These are phyloP conservation scores for Fraxinus paxiana DNA, from an alignment of 305 asterid species.

Conservation along the genomic window DNA sequence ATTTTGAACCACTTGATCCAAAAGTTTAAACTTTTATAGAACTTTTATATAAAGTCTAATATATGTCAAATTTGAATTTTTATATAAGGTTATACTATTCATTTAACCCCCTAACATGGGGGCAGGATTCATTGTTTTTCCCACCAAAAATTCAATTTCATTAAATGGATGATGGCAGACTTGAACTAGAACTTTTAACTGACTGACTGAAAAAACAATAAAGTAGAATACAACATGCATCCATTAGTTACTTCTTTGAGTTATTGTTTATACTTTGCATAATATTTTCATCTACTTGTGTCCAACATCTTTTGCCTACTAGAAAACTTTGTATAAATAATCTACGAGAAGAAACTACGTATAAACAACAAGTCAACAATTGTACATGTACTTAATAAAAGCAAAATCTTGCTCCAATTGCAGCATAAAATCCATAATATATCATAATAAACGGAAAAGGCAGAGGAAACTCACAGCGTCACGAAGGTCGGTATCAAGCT, in stretches of 20 bases:
- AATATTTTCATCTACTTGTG: neutral
- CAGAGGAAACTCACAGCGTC: slow-evolving; percentile 4
- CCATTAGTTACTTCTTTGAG: neutral
- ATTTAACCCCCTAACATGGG: neutral
- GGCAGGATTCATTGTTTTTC: neutral
- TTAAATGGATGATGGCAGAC: neutral
- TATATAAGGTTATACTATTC: neutral
- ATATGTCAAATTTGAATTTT: no score
- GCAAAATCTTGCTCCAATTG: neutral
- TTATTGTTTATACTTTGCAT: neutral
- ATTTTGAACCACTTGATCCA: neutral
- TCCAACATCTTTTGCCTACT: neutral
- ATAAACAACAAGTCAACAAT: neutral
- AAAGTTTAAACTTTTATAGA: neutral
- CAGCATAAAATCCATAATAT: neutral
- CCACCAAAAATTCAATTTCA: neutral
- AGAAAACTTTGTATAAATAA: neutral
- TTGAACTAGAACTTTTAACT: neutral
- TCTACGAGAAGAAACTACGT: neutral
- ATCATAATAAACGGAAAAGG: neutral
- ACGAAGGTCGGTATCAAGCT: neutral
- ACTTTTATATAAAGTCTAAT: no score
- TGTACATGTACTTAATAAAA: neutral
- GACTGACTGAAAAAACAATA: neutral
- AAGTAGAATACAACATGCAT: neutral